Base-by-base conservation (phyloP, 208 protist genomes). In the Trypanosoma scelopori region DNA sequence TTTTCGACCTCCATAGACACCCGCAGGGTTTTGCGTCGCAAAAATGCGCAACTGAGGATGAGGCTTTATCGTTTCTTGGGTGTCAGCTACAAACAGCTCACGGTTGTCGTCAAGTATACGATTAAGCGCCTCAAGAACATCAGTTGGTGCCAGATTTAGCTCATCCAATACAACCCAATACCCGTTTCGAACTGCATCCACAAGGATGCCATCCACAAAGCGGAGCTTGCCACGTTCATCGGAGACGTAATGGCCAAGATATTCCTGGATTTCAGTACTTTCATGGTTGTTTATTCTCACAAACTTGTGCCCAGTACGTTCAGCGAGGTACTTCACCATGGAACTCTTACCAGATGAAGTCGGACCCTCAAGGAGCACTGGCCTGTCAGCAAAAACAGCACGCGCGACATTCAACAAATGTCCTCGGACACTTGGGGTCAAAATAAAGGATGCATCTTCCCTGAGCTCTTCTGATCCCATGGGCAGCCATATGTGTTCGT, bases 281-380 rank as follows among this genome's bases (percentile, higher is more conserved):
- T 99, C 98, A 80, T 99, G 99, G 89, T 99, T 99, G 84, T 99
- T 99, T 78, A 99, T 99, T 55, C 99, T 94, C 3, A 99, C 93
- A 78, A 99, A 99, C 16, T 81, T 85, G 81, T 99, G 98, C 16
- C 99, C 99, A 5, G 98, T 99, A 15, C 91, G 62, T 50, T 92
- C 79, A 1, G 99, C 99, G 16, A 99, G 80, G 79, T 99, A 99
- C 81, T 99, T 97, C 20, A 99, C 95, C 93, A 99, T 99, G 6
- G 87, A 97, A 27, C 99, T 99, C 82, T 99, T 99, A 27, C 99
- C 98, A 27, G 91, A 92, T 13, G 98, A 99, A 7, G 99, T 99
- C 0, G 98, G 97, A 18, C 98, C 98, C 71, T 99, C 98, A 12
- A 99, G 81, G 12, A 99, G 85, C n/a, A 99, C 95, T 15, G 98